These are phyloP conservation scores for Ophiosphaerella narmari DNA, from an alignment of 2,329 filamentous ascomycete species.

Conservation along the genomic window DNA sequence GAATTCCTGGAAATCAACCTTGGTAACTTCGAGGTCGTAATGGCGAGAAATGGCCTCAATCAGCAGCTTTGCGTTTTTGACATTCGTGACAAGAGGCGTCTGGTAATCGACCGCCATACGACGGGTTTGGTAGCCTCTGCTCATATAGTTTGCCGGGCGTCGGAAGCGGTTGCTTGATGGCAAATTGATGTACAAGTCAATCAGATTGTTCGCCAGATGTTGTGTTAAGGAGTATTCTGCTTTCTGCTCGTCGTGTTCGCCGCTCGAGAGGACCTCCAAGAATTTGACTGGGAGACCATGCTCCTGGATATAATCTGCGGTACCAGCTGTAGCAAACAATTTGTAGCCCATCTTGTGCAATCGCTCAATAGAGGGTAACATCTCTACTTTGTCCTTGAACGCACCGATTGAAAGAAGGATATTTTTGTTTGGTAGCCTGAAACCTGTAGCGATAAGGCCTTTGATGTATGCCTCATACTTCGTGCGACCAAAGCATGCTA, in stretches of 20 bases:
- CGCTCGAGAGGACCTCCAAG: constrained; percentile 72
- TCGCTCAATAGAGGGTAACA: constrained; percentile 90
- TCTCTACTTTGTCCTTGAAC: constrained; percentile 97
- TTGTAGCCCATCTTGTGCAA: constrained; percentile 92
- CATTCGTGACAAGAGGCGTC: constrained; percentile 95
- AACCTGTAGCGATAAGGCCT: constrained; percentile 91
- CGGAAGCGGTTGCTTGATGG: constrained; percentile 98
- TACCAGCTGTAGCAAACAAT: constrained; percentile 93
- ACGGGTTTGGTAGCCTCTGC: constrained; percentile 92
- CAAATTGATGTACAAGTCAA: constrained; percentile 98
- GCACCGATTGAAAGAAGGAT: constrained; percentile 93
- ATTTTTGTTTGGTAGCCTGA: constrained; percentile 94
- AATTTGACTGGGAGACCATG: constrained; percentile 92
- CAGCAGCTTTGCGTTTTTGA: constrained; percentile 98
- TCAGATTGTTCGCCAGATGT: constrained; percentile 95
- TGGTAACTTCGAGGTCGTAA: constrained; percentile 80
- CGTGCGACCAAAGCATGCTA: constrained; percentile 92
- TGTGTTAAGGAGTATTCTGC: constrained; percentile 97
- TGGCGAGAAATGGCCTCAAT: constrained; percentile 92
- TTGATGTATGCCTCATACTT: constrained; percentile 99
- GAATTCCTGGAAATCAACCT: constrained; percentile 90
- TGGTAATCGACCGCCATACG: constrained; percentile 99
- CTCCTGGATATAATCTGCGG: constrained; percentile 93
- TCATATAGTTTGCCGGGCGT: constrained; percentile 97
- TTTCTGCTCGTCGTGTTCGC: constrained; percentile 77